Evolutionary conservation across 1,284 basidiomycete genomes (phyloP).

Genomic region (Spongispora temasekensis): DNA sequence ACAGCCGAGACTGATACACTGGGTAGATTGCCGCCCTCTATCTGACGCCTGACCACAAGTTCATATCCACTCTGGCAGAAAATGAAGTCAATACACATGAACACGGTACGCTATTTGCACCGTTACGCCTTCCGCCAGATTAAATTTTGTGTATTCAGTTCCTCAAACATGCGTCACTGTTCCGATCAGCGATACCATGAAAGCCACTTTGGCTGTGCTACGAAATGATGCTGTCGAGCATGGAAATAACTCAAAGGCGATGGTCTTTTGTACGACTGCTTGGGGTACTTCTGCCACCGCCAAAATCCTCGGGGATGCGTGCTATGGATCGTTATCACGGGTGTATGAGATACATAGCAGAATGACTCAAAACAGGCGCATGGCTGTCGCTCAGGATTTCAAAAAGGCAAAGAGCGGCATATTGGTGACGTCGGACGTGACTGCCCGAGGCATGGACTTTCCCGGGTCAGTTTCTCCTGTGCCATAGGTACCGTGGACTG

Average conservation of each 20-base stretch:
- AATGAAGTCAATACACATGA: constrained; percentile 68
- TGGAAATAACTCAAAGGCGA: constrained; percentile 40
- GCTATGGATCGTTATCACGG: constrained; percentile 37
- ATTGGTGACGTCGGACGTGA: constrained; percentile 89
- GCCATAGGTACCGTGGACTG: constrained; percentile 49
- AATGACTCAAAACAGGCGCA: constrained; percentile 46
- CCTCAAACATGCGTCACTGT: constrained; percentile 52
- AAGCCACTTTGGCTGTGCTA: constrained; percentile 41
- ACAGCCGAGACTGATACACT: constrained; percentile 1
- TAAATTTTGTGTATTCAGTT: constrained; percentile 35
- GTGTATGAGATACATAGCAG: constrained; percentile 51
- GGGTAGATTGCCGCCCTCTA: constrained; percentile 47
- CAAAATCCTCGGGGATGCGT: constrained; percentile 43
- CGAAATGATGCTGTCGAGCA: constrained; percentile 36
- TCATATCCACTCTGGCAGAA: constrained; percentile 61
- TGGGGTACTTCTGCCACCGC: constrained; percentile 58
- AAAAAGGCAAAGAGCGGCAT: constrained; percentile 46
- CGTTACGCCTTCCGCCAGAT: neutral
- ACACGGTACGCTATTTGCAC: constrained; percentile 50
- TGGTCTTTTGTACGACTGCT: constrained; percentile 73
- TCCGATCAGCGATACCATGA: constrained; percentile 45
- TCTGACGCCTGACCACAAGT: constrained; percentile 52
- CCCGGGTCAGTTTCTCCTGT: constrained; percentile 59
- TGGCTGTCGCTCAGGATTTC: constrained; percentile 53
- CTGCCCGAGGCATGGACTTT: constrained; percentile 89